Evolutionary conservation across 2,329 filamentous ascomycete species (phyloP).

Genomic region (Cyclaneusma minus): DNA sequence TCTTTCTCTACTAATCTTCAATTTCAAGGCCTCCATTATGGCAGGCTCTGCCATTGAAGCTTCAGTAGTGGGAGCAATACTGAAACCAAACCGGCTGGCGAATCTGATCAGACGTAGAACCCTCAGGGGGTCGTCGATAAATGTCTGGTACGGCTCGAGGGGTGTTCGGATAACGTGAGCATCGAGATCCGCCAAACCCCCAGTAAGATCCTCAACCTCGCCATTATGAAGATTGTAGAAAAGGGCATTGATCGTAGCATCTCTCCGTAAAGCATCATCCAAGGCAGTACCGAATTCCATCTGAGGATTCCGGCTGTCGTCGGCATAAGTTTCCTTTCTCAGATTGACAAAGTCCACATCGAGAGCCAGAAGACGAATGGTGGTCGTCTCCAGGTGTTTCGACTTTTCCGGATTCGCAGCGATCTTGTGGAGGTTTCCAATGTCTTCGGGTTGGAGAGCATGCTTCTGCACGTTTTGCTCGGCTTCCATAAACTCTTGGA

Average conservation of each 20-base stretch:
- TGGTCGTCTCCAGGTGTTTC: constrained; percentile 88
- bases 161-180: constrained; percentile 67
- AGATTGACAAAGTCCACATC: constrained; percentile 93
- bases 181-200: constrained; percentile 61
- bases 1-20: constrained; percentile 86
- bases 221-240: constrained; percentile 85
- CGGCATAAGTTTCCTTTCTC: constrained; percentile 76
- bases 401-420: constrained; percentile 89
- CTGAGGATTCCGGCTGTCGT: constrained; percentile 78
- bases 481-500: constrained; percentile 52
- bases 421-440: constrained; percentile 74
- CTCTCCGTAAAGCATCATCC: constrained; percentile 77
- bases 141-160: constrained; percentile 76
- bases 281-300: constrained; percentile 88
- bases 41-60: constrained; percentile 59
- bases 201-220: constrained; percentile 72
- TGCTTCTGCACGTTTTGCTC: constrained; percentile 47
- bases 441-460: constrained; percentile 35
- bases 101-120: constrained; percentile 82
- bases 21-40: constrained; percentile 64
- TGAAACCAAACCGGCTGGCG: constrained; percentile 68
- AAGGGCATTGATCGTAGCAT: constrained; percentile 88
- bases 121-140: constrained; percentile 82
- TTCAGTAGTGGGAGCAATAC: constrained; percentile 55
- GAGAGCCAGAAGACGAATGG: constrained; percentile 67